Conservation (phyloP, 495 filamentous ascomycete genomes). For the Cercophora samala region DNA sequence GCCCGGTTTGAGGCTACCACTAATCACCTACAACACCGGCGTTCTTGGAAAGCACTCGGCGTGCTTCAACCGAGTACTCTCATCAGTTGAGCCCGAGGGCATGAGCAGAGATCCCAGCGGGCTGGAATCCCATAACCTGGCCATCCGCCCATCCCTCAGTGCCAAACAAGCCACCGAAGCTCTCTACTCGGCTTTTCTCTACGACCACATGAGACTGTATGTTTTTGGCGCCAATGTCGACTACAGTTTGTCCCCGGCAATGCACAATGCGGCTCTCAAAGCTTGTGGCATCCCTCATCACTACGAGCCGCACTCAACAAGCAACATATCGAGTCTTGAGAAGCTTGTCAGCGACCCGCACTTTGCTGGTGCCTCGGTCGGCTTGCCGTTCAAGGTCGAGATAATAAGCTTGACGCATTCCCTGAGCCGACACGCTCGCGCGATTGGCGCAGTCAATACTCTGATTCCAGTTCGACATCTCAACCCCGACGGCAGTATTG, state of each 20-base stretch:
- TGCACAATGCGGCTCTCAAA: constrained; percentile 69
- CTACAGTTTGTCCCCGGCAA: constrained; percentile 69
- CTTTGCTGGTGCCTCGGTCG: constrained; percentile 70
- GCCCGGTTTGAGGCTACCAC: constrained; percentile 44
- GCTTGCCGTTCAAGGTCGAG: constrained; percentile 68
- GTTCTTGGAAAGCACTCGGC: constrained; percentile 59
- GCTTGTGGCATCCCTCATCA: constrained; percentile 64
- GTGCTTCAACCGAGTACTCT: constrained; percentile 65
- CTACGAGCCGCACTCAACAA: constrained; percentile 58
- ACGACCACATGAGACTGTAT: constrained; percentile 64
- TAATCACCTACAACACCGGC: constrained; percentile 69
- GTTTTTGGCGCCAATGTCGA: constrained; percentile 65
- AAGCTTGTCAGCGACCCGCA: constrained; percentile 58
- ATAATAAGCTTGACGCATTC: constrained; percentile 61
- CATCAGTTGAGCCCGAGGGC: constrained; percentile 58
- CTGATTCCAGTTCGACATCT: constrained; percentile 65
- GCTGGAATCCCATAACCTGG: not conserved
- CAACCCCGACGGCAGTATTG: constrained; percentile 55
- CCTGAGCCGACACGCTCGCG: constrained; percentile 66
- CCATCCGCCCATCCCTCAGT: constrained; percentile 46
- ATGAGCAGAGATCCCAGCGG: constrained; percentile 31
- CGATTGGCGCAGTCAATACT: constrained; percentile 74
- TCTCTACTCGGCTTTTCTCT: constrained; percentile 50
- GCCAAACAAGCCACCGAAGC: constrained; percentile 56
- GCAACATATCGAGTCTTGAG: constrained; percentile 57